A percentile compares a stretch with the other conserved stretches of the same genome.
Evolutionary conservation across 108 stramenopile genomes (phyloP).

Genomic region (Aurantiochytrium sp.): DNA sequence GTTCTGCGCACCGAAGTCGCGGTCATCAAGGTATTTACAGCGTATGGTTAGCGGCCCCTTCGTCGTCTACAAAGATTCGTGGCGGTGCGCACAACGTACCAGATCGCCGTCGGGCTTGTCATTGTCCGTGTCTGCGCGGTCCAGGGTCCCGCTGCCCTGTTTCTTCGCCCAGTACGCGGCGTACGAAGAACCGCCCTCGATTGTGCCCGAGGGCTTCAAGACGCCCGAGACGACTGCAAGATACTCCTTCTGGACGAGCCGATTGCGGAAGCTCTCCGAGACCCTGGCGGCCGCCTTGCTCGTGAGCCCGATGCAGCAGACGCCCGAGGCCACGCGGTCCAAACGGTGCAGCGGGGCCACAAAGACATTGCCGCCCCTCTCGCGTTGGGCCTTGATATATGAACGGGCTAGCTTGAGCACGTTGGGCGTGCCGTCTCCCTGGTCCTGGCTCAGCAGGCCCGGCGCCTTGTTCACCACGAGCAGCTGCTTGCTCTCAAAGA

Average conservation of each 20-base stretch:
- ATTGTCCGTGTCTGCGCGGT: not conserved
- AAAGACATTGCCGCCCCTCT: not conserved
- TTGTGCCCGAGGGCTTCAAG: not conserved
- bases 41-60: not conserved
- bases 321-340: not conserved
- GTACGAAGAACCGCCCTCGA: not conserved
- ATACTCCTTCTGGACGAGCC: not conserved
- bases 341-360: not conserved
- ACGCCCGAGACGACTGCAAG: not conserved
- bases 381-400: not conserved
- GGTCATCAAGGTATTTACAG: not conserved
- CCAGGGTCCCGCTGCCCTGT: not conserved
- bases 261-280: not conserved
- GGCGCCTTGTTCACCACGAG: conserved; percentile 6
- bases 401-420: not conserved
- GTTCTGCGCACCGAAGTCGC: not conserved
- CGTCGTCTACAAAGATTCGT: not conserved
- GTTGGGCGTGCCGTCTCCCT: not conserved
- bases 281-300: not conserved
- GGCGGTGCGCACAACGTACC: not conserved
- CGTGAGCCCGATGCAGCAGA: not conserved
- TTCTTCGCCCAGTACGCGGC: not conserved
- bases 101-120: not conserved
- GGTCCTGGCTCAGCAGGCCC: not conserved
- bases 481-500: not conserved